A percentile compares a stretch with the other conserved stretches of the same genome.
Evolutionary conservation across 2,329 filamentous ascomycete species (phyloP).

Genomic region (Penicillium sp.): DNA sequence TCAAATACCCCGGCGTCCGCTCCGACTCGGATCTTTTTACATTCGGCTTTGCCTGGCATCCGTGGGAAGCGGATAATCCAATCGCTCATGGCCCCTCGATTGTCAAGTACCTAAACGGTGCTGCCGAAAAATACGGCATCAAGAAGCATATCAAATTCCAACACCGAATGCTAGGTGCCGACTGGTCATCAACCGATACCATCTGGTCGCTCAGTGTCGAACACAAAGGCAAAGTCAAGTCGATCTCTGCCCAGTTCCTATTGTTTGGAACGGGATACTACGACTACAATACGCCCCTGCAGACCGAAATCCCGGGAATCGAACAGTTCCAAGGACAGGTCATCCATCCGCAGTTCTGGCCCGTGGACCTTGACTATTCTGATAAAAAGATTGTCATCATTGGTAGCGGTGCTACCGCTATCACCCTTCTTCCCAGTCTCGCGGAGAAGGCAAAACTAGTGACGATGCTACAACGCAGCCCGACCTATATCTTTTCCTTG

Average conservation of each 20-base stretch:
- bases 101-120: conserved; percentile 2
- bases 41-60: conserved; percentile 61
- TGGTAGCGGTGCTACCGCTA: conserved; percentile 70
- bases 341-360: conserved; percentile 71
- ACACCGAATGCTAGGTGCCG: conserved; percentile 46
- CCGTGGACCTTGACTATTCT: conserved; percentile 58
- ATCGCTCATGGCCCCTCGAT: conserved; percentile 42
- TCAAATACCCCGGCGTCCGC: conserved; percentile 48
- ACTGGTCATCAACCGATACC: conserved; percentile 52
- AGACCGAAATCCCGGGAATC: conserved; percentile 59
- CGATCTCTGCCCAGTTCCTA: conserved; percentile 41
- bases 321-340: conserved; percentile 58
- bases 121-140: conserved; percentile 6
- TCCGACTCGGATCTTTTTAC: conserved; percentile 55
- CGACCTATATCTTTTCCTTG: conserved; percentile 60
- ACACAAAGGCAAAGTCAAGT: conserved; percentile 24
- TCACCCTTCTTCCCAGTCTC: conserved; percentile 67
- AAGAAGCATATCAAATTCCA: conserved; percentile 34
- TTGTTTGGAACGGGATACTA: conserved; percentile 65
- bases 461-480: conserved; percentile 74
- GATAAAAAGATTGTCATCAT: conserved; percentile 65
- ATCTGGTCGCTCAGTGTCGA: conserved; percentile 48
- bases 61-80: conserved; percentile 52
- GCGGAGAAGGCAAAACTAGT: conserved; percentile 58
- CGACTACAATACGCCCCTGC: conserved; percentile 60